These are phyloP conservation scores for Coemansia sp. DNA, from an alignment of 192 early-diverging fungal species.

Conservation along the genomic window DNA sequence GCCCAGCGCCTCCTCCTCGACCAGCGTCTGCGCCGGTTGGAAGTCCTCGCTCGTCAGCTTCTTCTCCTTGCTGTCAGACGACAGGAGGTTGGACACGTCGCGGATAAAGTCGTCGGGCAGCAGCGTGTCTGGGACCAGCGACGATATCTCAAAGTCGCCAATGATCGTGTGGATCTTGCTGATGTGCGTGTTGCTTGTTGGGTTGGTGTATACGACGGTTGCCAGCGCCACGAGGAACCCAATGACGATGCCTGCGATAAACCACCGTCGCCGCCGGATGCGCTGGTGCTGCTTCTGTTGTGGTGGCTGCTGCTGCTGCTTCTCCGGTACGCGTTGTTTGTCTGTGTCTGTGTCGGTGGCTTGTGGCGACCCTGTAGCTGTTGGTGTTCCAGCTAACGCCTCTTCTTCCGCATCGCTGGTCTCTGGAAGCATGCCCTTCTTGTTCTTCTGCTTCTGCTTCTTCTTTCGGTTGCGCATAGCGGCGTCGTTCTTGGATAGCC, in stretches of 20 bases:
- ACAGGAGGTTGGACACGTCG: conserved; percentile 60
- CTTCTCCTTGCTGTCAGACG: conserved; percentile 19
- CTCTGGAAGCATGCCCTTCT: neutral
- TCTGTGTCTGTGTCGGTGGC: neutral
- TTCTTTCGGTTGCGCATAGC: conserved; percentile 6
- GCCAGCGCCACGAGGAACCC: conserved; percentile 54
- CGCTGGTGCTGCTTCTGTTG: conserved; percentile 16
- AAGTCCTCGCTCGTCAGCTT: conserved; percentile 37
- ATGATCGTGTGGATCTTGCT: conserved; percentile 48
- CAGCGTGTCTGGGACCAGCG: conserved; percentile 64
- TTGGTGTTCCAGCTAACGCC: conserved; percentile 15
- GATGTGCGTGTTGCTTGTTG: conserved; percentile 53
- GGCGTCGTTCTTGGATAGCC: neutral
- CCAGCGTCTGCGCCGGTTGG: conserved; percentile 44
- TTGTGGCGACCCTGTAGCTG: conserved; percentile 28
- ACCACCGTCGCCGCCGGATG: conserved; percentile 36
- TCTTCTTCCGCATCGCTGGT: neutral
- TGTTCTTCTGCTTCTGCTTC: neutral
- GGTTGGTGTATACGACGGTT: conserved; percentile 50
- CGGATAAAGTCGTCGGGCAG: conserved; percentile 67
- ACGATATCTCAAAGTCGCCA: conserved; percentile 65
- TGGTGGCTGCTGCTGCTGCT: conserved; percentile 10
- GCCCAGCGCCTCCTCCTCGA: conserved; percentile 24
- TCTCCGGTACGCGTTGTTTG: neutral
- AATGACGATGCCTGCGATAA: conserved; percentile 61